A percentile compares a stretch with the other conserved stretches of the same genome.
These are phyloP conservation scores for Lotmaria passim DNA, from an alignment of 208 protist species.

Conservation along the genomic window DNA sequence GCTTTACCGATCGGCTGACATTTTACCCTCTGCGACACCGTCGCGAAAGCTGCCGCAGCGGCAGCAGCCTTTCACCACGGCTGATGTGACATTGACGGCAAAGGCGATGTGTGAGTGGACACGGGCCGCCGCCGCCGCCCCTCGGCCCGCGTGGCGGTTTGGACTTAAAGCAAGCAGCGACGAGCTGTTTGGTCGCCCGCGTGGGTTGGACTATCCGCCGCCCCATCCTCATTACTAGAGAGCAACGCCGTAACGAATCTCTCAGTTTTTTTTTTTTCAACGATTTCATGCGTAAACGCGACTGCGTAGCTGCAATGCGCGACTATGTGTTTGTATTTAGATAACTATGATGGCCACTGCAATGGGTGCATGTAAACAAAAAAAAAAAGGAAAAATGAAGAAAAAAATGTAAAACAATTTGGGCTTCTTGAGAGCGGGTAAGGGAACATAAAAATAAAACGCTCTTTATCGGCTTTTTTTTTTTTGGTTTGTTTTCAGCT, in stretches of 20 bases:
- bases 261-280: no score
- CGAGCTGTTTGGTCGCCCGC: constrained; percentile 5
- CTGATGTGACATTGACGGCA: constrained; percentile 5
- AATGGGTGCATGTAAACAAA: no score
- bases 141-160: constrained; percentile 18
- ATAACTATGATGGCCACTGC: no score
- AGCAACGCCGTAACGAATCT: background rate
- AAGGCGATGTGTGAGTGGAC: constrained; percentile 27
- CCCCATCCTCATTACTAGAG: constrained; percentile 11
- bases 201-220: constrained; percentile 11
- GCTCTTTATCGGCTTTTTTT: no score
- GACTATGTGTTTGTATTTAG: no score
- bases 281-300: no score
- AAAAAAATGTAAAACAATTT: no score
- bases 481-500: no score
- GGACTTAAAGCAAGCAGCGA: constrained; percentile 8
- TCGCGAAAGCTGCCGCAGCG: background rate
- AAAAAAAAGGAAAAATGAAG: no score
- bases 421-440: no score
- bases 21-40: background rate
- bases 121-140: background rate
- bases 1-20: background rate
- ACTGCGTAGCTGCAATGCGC: no score
- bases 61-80: background rate
- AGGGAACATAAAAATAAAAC: no score